Percentiles rank a stretch among this genome's conserved stretches.
These are phyloP conservation scores for Coprinopsis marcescibilis DNA, from an alignment of 768 basidiomycete genomes.

Conservation along the genomic window DNA sequence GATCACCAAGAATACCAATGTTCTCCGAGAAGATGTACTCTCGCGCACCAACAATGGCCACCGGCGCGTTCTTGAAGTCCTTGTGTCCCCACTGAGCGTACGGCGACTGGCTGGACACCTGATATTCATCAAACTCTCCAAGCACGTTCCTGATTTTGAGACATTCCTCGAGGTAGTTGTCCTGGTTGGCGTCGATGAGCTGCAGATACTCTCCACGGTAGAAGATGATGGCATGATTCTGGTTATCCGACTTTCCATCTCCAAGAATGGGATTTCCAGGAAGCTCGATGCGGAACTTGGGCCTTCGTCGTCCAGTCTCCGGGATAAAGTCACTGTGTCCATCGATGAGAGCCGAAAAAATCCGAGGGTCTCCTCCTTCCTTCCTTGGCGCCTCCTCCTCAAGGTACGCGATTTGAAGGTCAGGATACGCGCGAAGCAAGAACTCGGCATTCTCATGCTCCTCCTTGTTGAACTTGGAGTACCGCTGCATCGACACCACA, in stretches of 20 bases:
- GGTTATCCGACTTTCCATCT: slow-evolving; percentile 99
- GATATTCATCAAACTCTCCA: slow-evolving; percentile 94
- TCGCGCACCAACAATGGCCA: slow-evolving; percentile 96
- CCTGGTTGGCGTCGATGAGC: slow-evolving; percentile 99
- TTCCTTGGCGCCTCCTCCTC: slow-evolving; percentile 93
- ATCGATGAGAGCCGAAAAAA: slow-evolving; percentile 95
- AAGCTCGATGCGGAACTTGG: slow-evolving; percentile 97
- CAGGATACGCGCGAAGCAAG: slow-evolving; percentile 93
- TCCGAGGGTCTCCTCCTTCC: slow-evolving; percentile 90
- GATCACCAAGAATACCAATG: slow-evolving; percentile 96
- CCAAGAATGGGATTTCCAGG: slow-evolving; percentile 99
- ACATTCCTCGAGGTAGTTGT: slow-evolving; percentile 99
- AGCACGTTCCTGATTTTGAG: slow-evolving; percentile 99
- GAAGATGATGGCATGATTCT: slow-evolving; percentile 99
- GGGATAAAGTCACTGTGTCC: slow-evolving; percentile 95
- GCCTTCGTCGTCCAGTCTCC: slow-evolving; percentile 80
- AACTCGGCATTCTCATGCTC: slow-evolving; percentile 99
- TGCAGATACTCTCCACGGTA: slow-evolving; percentile 99
- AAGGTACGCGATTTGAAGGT: slow-evolving; percentile 96
- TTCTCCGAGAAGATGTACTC: slow-evolving; percentile 99
- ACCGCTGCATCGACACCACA: slow-evolving; percentile 98
- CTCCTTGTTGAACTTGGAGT: slow-evolving; percentile 99
- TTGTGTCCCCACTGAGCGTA: slow-evolving; percentile 87
- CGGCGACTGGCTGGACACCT: slow-evolving; percentile 79
- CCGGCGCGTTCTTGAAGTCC: slow-evolving; percentile 83